Evolutionary conservation across 2,329 filamentous ascomycete genomes (phyloP).

Genomic region (Rugonectria rugulosa): DNA sequence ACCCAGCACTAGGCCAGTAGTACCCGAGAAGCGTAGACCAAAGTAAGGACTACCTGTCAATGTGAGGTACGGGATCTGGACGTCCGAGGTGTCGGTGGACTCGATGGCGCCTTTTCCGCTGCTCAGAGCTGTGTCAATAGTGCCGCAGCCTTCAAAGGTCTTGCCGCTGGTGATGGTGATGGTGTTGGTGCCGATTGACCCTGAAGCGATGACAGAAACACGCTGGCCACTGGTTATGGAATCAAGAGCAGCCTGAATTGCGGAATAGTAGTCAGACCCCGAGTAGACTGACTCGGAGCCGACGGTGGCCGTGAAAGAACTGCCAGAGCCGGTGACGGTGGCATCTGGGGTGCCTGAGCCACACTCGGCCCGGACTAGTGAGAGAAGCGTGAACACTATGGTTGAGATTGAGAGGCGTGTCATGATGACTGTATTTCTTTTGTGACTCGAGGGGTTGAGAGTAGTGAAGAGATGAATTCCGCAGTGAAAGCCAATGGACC

Average conservation of each 20-base stretch:
- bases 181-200: constrained; percentile 61
- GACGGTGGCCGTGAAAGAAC: constrained; percentile 51
- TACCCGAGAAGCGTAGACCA: constrained; percentile 63
- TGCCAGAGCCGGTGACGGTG: constrained; percentile 55
- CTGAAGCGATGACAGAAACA: constrained; percentile 61
- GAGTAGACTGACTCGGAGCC: constrained; percentile 57
- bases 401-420: constrained; percentile 46
- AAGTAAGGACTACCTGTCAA: constrained; percentile 67
- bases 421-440: too few species aligned
- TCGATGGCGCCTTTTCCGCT: constrained; percentile 62
- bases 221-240: constrained; percentile 60
- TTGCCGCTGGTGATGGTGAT: constrained; percentile 60
- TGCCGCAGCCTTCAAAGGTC: constrained; percentile 66
- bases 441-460: too few species aligned
- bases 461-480: too few species aligned
- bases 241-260: constrained; percentile 63
- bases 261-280: constrained; percentile 60
- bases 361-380: constrained; percentile 52
- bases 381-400: constrained; percentile 50
- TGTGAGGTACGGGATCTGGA: constrained; percentile 62
- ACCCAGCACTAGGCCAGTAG: constrained; percentile 55
- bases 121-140: constrained; percentile 55
- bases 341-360: constrained; percentile 56
- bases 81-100: constrained; percentile 54
- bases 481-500: too few species aligned